Conservation (phyloP, 1,284 basidiomycete species). For the Trichosporon inkin region DNA sequence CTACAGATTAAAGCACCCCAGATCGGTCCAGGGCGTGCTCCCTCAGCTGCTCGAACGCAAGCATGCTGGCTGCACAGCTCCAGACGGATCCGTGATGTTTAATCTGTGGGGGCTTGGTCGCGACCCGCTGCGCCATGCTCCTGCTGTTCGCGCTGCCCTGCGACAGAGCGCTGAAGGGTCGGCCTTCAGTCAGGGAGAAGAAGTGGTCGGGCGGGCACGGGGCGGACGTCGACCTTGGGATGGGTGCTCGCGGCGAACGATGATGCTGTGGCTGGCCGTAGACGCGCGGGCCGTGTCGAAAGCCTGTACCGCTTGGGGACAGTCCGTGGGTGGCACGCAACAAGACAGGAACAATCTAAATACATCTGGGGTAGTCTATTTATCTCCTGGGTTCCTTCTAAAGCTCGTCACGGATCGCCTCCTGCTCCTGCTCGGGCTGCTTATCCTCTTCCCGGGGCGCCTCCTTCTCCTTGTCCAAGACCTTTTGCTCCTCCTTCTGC, state of each 20-base stretch:
- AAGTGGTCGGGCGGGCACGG: not conserved
- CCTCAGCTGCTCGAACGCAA: not conserved
- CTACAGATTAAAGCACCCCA: not conserved
- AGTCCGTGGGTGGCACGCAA: too few species aligned
- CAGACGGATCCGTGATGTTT: slow-evolving; percentile 1
- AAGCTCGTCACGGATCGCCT: not conserved
- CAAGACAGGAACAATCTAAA: too few species aligned
- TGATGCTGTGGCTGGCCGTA: too few species aligned
- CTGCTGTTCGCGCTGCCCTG: not conserved
- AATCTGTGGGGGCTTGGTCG: slow-evolving; percentile 1
- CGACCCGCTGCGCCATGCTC: not conserved
- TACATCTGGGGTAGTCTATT: too few species aligned
- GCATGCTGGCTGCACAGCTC: too few species aligned
- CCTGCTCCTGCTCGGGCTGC: not conserved
- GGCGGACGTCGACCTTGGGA: not conserved
- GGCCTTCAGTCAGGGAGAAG: not conserved
- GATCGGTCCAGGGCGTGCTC: not conserved
- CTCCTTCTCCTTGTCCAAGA: not conserved
- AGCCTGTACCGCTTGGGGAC: too few species aligned
- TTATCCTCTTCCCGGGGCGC: not conserved
- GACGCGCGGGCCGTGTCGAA: not conserved
- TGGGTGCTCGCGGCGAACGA: too few species aligned
- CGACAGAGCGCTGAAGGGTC: not conserved
- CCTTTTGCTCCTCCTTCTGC: not conserved
- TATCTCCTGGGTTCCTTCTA: too few species aligned